Evolutionary conservation across 305 asterid species (phyloP), one percentile per base, ranked within the genome.

Genomic region (Fraxinus albicans): DNA sequence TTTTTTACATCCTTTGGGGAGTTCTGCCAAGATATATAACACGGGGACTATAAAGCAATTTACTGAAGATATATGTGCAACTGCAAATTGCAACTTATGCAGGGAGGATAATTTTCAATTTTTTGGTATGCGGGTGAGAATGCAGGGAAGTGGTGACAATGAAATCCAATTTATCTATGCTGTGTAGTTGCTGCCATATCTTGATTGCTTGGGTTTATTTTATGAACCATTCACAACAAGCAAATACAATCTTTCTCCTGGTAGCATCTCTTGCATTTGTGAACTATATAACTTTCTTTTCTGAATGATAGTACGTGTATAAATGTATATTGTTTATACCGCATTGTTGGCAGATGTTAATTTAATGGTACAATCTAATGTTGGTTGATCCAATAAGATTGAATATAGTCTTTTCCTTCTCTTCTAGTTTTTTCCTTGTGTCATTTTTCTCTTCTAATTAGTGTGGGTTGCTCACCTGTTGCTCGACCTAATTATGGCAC

Each of bases 401-500:
- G n/a, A n/a, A 73, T 80, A 67, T 63, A 55, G 75, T 58, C n/a
- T 67, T 70, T 38, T 79, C 74, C 77, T 44, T 55, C 81, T 60
- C 50, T 29, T 80, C 19, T 55, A 23, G 42, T 63, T 63, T 33
- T 50, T 31, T 25, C 53, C 73, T 17, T 73, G 44, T 73, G n/a
- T 35, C 44, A 33, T 72, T 13, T 31, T 72, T 33, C 38, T 72
- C 44, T 69, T 72, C 76, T 31, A 72, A 3, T 35, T 73, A 7
- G 31, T 73, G 42, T 35, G 19, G 73, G 73, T 55, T 53, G 67
- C 83, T 81, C 72, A 78, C 77, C 50, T 77, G 76, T 55, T 70
- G 69, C 83, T 81, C 72, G 80, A 79, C 60, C 84, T 83, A 31
- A 73, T 3, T 76, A 77, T 69, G 36, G 34, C 40, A 80, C 86